Base-by-base conservation (phyloP, 2,329 filamentous ascomycete species). In the Aspergillus neotritici region DNA sequence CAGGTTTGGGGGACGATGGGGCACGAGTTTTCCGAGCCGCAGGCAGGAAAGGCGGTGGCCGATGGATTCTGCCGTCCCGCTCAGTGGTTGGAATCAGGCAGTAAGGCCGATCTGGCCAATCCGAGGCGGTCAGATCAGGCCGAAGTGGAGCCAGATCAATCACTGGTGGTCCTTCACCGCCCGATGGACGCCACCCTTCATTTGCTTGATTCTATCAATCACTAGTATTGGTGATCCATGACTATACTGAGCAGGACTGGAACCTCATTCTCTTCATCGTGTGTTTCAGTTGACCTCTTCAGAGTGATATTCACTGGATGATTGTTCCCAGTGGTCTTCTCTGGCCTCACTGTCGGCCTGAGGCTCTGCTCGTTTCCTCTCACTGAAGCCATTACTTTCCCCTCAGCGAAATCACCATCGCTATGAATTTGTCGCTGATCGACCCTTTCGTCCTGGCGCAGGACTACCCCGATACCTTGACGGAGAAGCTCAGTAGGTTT, bases 391-490 rank as follows among this genome's bases (percentile, higher is more conserved):
- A 13, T 42, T 17, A 12, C 16, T 41, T 17, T 45, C 11, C 29
- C 31, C 42, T 36, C 31, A 16, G 25, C 31, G 13, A 34, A 31
- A 13, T 31, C 14, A 34, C 31, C 29, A 10, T 31, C 52, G 46
- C 52, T 40, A 86, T 87, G 83, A 86, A 86, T 74, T 71, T 86
- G 52, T 79, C 83, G 40, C 75, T 87, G 33, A 75, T 83, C 50
- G 84, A 87, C 62, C 84, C 83, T 16, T 84, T 85, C 58, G 77
- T 83, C 52, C 74, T 86, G 49, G 82, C 80, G 17, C 80, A 84
- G 68, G 90, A 96, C 70, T 94, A 93, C 64, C 90, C 91, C 41
- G 90, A 96, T 62, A 83, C 86, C 49, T 84, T 95, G 53, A 90
- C 86, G 29, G 87, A 87, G 61, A 90, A 86, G 45, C 84, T 98